Evolutionary conservation across 208 protist species (phyloP).

Genomic region (Acanthamoeba healyi): DNA sequence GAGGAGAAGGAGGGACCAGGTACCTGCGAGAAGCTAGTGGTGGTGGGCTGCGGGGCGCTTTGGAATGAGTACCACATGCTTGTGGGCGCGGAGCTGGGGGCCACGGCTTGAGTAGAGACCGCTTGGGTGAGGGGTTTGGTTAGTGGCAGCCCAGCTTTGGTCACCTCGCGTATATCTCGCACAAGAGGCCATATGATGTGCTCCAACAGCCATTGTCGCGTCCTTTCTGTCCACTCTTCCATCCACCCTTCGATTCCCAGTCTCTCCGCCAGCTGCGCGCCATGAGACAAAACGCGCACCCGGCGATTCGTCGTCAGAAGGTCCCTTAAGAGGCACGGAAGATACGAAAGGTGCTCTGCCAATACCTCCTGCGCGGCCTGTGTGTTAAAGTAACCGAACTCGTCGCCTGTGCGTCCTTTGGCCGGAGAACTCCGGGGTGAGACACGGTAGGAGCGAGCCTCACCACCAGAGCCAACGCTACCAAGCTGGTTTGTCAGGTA

Average conservation of each 20-base stretch:
- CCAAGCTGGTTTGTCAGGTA: background rate
- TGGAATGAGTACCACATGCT: conserved; percentile 60
- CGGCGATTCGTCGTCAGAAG: background rate
- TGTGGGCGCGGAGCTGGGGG: background rate
- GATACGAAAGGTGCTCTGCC: background rate
- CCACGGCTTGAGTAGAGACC: background rate
- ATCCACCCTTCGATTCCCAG: background rate
- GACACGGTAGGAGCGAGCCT: background rate
- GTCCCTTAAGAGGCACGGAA: background rate
- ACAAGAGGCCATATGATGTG: conserved; percentile 31
- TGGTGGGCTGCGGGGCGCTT: conserved; percentile 19
- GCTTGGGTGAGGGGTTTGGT: conserved; percentile 39
- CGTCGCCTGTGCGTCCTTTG: conserved; percentile 38
- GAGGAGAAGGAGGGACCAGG: background rate
- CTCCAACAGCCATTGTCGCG: conserved; percentile 32
- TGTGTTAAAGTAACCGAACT: conserved; percentile 62
- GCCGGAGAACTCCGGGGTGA: conserved; percentile 43
- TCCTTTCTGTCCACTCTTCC: conserved; percentile 58
- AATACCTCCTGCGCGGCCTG: conserved; percentile 57
- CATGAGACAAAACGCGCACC: background rate
- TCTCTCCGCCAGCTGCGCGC: background rate
- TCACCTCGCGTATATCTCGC: conserved; percentile 10
- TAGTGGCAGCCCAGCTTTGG: conserved; percentile 30
- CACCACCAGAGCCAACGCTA: background rate
- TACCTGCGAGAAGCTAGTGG: conserved; percentile 18